Evolutionary conservation across 1,284 basidiomycete genomes (phyloP).

Genomic region (Paramarasmius palmivorus): DNA sequence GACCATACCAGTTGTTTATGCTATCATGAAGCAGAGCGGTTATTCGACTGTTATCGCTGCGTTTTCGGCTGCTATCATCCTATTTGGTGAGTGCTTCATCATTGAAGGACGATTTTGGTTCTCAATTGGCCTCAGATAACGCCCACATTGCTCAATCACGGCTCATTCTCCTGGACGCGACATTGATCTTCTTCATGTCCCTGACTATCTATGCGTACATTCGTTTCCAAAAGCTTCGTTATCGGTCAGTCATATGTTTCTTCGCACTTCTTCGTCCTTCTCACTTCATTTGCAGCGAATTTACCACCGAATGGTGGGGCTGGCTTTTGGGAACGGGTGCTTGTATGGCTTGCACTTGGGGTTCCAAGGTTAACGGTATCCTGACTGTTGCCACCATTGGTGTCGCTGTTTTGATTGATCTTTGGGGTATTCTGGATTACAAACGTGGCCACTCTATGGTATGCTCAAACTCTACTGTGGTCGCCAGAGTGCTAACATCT

Average conservation of each 20-base stretch:
- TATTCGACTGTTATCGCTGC: constrained; percentile 89
- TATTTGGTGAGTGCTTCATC: constrained; percentile 70
- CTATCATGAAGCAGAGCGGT: constrained; percentile 97
- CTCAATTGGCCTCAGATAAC: constrained; percentile 67
- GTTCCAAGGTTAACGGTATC: constrained; percentile 97
- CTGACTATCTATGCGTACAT: constrained; percentile 95
- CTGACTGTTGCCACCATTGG: constrained; percentile 92
- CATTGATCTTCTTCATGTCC: constrained; percentile 94
- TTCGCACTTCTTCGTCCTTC: background rate
- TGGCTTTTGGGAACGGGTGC: constrained; percentile 93
- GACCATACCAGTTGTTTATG: constrained; percentile 90
- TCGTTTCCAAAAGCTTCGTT: constrained; percentile 93
- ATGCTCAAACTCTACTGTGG: constrained; percentile 26
- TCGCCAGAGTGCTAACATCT: constrained; percentile 4
- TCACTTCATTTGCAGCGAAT: constrained; percentile 60
- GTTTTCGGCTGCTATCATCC: constrained; percentile 83
- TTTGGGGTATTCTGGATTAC: constrained; percentile 94
- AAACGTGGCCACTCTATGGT: constrained; percentile 86
- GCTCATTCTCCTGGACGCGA: constrained; percentile 94
- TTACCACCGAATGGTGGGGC: constrained; percentile 89
- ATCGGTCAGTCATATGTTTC: constrained; percentile 55
- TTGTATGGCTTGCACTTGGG: constrained; percentile 94
- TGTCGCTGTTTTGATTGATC: constrained; percentile 87
- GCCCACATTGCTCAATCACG: constrained; percentile 95
- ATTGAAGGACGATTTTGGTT: background rate